Evolutionary conservation across 2,329 filamentous ascomycete species (phyloP).

Genomic region (Chaetothyriales sp.): DNA sequence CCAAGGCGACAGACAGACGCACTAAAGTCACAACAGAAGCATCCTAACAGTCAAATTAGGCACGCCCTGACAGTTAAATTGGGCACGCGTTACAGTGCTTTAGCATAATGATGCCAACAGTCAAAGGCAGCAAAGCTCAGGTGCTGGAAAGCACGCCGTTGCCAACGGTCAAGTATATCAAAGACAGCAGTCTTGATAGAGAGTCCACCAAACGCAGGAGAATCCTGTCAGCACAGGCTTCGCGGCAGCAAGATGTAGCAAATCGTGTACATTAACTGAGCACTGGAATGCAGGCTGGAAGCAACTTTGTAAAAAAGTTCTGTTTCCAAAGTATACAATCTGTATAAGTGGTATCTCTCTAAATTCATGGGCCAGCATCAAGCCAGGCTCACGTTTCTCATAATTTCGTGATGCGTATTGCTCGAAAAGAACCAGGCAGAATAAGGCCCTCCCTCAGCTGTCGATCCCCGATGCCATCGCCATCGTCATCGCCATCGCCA

Average conservation of each 20-base stretch:
- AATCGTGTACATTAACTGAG: background rate
- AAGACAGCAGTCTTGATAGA: background rate
- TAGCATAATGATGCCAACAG: too few relatives aligned
- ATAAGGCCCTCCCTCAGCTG: background rate
- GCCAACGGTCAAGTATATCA: background rate
- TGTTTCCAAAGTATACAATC: background rate
- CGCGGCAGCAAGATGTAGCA: background rate
- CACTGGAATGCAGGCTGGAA: background rate
- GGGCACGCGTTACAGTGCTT: too few relatives aligned
- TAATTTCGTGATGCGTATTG: background rate
- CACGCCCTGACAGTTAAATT: too few relatives aligned
- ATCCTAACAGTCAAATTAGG: too few relatives aligned
- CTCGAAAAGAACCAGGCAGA: background rate
- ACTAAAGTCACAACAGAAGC: too few relatives aligned
- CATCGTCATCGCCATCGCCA: too few relatives aligned
- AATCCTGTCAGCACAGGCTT: background rate
- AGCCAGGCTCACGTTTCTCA: background rate
- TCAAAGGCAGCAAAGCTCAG: too few relatives aligned
- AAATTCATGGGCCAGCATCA: background rate
- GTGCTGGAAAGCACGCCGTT: background rate
- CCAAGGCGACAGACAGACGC: too few relatives aligned
- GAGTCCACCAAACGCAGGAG: background rate
- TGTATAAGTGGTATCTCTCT: background rate
- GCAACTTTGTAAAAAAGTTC: background rate
- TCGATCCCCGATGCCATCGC: background rate